A percentile compares a stretch with the other conserved stretches of the same genome.
Conservation (phyloP, 225 moss, liverwort and hornwort genomes). For the Straminergon stramineum region DNA sequence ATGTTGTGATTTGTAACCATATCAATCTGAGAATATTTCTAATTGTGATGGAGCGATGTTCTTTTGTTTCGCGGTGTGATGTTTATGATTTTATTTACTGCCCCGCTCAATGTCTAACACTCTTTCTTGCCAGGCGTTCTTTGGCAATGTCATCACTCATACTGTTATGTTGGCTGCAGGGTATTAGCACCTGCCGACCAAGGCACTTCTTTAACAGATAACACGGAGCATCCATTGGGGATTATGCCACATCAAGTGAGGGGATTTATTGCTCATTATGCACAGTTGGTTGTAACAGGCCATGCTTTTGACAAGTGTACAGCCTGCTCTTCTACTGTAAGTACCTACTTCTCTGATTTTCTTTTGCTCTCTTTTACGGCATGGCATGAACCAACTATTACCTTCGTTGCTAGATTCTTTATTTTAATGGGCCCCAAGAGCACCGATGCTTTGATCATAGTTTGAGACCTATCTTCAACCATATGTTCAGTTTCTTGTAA, state of each 20-base stretch:
- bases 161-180: slow-evolving; percentile 37
- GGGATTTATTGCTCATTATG: slow-evolving; percentile 86
- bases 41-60: background rate
- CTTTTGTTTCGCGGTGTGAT: background rate
- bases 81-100: background rate
- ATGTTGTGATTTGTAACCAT: background rate
- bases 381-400: background rate
- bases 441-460: background rate
- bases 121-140: background rate
- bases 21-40: background rate
- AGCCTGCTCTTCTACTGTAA: slow-evolving; percentile 79
- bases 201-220: slow-evolving; percentile 51
- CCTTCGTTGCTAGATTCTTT: background rate
- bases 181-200: slow-evolving; percentile 70
- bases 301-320: slow-evolving; percentile 97
- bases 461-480: background rate
- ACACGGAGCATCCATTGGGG: slow-evolving; percentile 66
- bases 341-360: slow-evolving; percentile 6
- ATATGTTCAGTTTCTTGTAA: background rate
- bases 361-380: background rate
- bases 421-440: background rate
- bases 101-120: background rate
- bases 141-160: background rate
- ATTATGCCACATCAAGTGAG: slow-evolving; percentile 99
- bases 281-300: slow-evolving; percentile 77